These are phyloP conservation scores for Leptodontidium sp. DNA, from an alignment of 2,329 filamentous ascomycete genomes.

Conservation along the genomic window DNA sequence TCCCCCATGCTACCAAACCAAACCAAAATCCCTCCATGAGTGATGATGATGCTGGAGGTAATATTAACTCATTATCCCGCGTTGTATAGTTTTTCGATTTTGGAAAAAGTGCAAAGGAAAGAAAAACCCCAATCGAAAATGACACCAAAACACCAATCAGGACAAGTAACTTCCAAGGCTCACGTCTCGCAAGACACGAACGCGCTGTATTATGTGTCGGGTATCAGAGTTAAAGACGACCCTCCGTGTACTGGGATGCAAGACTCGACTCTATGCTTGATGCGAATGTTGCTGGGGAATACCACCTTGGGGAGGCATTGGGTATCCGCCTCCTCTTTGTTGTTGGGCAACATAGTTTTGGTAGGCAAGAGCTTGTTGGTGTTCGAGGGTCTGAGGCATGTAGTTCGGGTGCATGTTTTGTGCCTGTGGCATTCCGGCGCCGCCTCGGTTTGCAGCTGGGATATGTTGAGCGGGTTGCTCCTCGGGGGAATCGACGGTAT, in stretches of 20 bases:
- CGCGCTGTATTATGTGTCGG: conserved; percentile 60
- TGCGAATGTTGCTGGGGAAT: conserved; percentile 86
- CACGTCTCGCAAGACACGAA: conserved; percentile 45
- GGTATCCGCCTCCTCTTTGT: conserved; percentile 76
- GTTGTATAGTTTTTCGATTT: conserved; percentile 34
- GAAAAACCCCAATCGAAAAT: conserved; percentile 38
- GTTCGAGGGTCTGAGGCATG: conserved; percentile 67
- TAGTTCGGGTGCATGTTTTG: conserved; percentile 70
- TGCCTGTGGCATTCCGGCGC: conserved; percentile 69
- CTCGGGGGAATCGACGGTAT: conserved; percentile 88
- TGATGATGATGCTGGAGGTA: conserved; percentile 20
- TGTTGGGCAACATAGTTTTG: conserved; percentile 81
- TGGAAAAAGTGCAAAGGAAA: conserved; percentile 30
- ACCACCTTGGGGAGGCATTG: conserved; percentile 78
- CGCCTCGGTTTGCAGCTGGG: conserved; percentile 64
- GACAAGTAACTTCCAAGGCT: conserved; percentile 40
- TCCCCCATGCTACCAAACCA: conserved; percentile 21
- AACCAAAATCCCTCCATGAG: conserved; percentile 24
- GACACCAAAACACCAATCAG: conserved; percentile 46
- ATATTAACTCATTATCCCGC: conserved; percentile 42
- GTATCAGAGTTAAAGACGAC: conserved; percentile 59
- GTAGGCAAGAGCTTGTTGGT: conserved; percentile 82
- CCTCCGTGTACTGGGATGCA: conserved; percentile 41
- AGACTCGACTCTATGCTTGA: conserved; percentile 65
- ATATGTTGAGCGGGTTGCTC: conserved; percentile 82